Evolutionary conservation across 148 eudicot genomes (phyloP).

Genomic region (Rhododendron vialii): DNA sequence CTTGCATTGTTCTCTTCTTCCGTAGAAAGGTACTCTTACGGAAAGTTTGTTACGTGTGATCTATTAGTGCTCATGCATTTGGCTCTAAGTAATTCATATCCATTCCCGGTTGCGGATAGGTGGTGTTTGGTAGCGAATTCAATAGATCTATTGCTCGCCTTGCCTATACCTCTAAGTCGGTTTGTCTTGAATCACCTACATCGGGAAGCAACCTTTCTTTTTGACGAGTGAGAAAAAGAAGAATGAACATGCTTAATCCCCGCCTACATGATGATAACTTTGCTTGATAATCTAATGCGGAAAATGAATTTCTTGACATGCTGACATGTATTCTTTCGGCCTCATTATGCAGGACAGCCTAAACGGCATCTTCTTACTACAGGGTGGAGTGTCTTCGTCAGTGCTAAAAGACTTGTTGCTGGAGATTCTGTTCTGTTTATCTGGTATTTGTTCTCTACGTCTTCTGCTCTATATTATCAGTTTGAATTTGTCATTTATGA

Average conservation of each 20-base stretch:
- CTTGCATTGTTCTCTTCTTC: neutral
- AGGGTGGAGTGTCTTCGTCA: constrained; percentile 98
- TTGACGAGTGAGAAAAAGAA: neutral
- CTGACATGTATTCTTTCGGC: constrained; percentile 18
- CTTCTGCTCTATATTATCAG: neutral
- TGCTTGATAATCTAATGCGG: neutral
- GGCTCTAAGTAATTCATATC: neutral
- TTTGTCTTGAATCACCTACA: neutral
- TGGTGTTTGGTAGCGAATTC: neutral
- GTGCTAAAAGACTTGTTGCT: constrained; percentile 92
- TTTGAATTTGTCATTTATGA: neutral
- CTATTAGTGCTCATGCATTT: neutral
- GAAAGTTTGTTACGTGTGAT: neutral
- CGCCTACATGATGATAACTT: neutral
- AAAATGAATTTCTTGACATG: neutral
- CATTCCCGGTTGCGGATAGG: neutral
- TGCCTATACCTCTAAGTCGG: neutral
- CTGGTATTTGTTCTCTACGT: constrained; percentile 41
- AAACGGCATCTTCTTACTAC: constrained; percentile 92
- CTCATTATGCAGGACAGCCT: constrained; percentile 78
- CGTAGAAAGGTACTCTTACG: neutral
- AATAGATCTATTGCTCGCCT: neutral
- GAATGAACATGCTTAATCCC: neutral
- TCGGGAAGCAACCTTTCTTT: neutral
- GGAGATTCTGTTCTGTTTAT: constrained; percentile 96